Percentiles rank a stretch among this genome's conserved stretches.
phyloP scores from a whole-genome alignment of 495 filamentous ascomycete genomes.

The Extremus antarcticus region DNA sequence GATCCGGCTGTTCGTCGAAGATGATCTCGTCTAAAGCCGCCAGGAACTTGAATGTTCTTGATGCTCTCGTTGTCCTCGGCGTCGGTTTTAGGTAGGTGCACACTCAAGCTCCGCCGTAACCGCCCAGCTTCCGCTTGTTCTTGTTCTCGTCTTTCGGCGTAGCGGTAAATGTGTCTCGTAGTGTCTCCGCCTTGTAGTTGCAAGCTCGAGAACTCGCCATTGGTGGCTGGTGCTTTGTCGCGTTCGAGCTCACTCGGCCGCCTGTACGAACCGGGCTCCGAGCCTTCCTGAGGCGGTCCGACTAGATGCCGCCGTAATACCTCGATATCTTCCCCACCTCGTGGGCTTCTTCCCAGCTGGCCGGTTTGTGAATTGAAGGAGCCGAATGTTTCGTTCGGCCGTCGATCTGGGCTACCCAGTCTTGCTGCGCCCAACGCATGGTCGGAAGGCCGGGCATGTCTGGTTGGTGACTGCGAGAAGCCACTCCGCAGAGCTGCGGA shows the following conservation, averaged over 20 bases:
- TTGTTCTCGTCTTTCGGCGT: conserved; percentile 74
- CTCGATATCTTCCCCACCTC: conserved; percentile 29
- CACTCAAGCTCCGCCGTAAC: conserved; percentile 56
- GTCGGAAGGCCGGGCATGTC: conserved; percentile 21
- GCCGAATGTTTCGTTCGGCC: conserved; percentile 21
- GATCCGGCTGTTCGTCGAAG: conserved; percentile 57
- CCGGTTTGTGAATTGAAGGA: conserved; percentile 29
- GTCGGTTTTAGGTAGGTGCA: conserved; percentile 63
- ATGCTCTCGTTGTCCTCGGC: conserved; percentile 53
- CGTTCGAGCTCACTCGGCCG: conserved; percentile 1
- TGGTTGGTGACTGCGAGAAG: conserved; percentile 24
- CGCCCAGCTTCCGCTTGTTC: conserved; percentile 46
- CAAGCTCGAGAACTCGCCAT: conserved; percentile 86
- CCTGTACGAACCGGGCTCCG: conserved; percentile 13
- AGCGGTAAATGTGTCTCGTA: conserved; percentile 85
- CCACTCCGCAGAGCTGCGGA: conserved; percentile 28
- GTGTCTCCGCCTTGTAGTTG: conserved; percentile 88
- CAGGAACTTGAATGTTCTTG: conserved; percentile 76
- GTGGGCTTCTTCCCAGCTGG: conserved; percentile 22
- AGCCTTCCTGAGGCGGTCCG: conserved; percentile 16
- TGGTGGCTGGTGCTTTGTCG: conserved; percentile 25
- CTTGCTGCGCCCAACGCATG: conserved; percentile 14
- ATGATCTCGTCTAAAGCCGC: conserved; percentile 85
- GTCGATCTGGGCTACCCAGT: conserved; percentile 6
- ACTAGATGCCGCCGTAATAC: conserved; percentile 32